These are phyloP conservation scores for Boletus sp. DNA, from an alignment of 1,284 basidiomycete genomes.

Conservation along the genomic window DNA sequence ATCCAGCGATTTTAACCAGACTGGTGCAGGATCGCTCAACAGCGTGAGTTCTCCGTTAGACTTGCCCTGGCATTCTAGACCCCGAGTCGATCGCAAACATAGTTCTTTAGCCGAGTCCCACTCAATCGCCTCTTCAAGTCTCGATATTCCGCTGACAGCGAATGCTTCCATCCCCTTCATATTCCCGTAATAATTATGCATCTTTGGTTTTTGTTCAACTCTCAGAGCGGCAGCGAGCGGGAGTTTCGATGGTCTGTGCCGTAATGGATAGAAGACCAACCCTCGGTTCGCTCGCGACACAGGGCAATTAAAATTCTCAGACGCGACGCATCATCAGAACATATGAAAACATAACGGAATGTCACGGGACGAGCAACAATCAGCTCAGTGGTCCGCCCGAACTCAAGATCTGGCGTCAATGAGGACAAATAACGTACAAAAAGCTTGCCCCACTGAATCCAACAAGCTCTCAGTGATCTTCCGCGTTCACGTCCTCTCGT, in stretches of 20 bases:
- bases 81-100: neutral
- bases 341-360: constrained; percentile 22
- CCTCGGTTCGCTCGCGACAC: constrained; percentile 1
- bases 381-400: constrained; percentile 10
- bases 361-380: constrained; percentile 8
- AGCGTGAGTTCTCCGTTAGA: no score
- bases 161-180: neutral
- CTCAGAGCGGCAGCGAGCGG: neutral
- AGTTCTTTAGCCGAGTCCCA: neutral
- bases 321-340: neutral
- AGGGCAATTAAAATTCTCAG: neutral
- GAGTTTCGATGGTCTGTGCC: constrained; percentile 5
- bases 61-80: no score
- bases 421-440: constrained; percentile 35
- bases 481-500: constrained; percentile 30
- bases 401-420: constrained; percentile 27
- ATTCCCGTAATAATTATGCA: neutral
- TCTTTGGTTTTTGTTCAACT: neutral
- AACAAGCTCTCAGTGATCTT: constrained; percentile 20
- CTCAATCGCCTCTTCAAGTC: neutral
- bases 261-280: constrained; percentile 5
- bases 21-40: no score
- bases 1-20: no score
- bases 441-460: constrained; percentile 7
- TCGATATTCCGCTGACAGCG: constrained; percentile 1